phyloP scores from a whole-genome alignment of 2,329 filamentous ascomycete species.

The Clarireedia monteithiana region DNA sequence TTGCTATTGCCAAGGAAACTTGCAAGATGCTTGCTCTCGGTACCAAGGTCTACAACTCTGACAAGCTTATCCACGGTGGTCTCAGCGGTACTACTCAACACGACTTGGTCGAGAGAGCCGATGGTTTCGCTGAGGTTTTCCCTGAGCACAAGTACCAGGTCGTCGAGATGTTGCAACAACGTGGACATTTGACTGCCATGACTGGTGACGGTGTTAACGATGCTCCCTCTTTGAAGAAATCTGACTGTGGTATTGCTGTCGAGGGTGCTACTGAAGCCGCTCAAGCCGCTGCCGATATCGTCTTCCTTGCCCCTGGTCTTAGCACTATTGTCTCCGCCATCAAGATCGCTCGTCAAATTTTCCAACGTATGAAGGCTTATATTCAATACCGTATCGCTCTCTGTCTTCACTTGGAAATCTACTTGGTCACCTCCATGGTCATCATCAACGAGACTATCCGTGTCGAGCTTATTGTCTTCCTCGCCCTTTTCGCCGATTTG shows the following conservation, averaged over 20 bases:
- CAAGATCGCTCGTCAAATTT: conserved; percentile 91
- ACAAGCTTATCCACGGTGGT: conserved; percentile 69
- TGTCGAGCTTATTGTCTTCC: conserved; percentile 68
- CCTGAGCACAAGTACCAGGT: conserved; percentile 94
- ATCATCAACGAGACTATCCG: conserved; percentile 72
- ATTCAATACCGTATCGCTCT: conserved; percentile 92
- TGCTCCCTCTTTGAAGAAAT: conserved; percentile 86
- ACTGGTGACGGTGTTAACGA: conserved; percentile 96
- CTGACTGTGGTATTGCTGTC: conserved; percentile 90
- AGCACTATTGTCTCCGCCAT: conserved; percentile 88
- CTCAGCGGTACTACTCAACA: conserved; percentile 65
- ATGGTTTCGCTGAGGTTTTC: conserved; percentile 93
- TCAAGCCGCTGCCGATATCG: conserved; percentile 85
- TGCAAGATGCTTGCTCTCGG: conserved; percentile 75
- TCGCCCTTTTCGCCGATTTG: conserved; percentile 71
- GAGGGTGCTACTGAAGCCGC: conserved; percentile 88
- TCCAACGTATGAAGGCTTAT: conserved; percentile 95
- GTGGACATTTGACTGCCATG: conserved; percentile 92
- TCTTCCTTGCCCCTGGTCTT: conserved; percentile 86
- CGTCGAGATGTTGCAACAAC: conserved; percentile 88
- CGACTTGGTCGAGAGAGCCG: conserved; percentile 76
- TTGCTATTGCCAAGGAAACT: conserved; percentile 73
- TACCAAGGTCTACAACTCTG: conserved; percentile 76
- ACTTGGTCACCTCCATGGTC: conserved; percentile 70
- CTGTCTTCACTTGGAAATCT: conserved; percentile 82